phyloP scores from a whole-genome alignment of 202 grass and related monocot species.

The Panicum hallii region DNA sequence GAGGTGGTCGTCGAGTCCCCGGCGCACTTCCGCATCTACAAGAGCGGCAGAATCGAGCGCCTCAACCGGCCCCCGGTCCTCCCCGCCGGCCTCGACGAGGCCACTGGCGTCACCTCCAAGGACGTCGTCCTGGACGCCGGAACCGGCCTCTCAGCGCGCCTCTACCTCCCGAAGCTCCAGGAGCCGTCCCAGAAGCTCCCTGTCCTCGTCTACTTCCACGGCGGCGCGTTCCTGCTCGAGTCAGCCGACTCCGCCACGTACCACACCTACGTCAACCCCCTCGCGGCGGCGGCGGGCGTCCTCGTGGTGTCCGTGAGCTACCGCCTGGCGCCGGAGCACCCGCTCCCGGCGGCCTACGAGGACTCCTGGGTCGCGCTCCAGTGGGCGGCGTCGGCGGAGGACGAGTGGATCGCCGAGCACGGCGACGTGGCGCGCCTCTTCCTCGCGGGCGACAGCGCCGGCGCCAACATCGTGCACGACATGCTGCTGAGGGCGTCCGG shows the following conservation, averaged over 20 bases:
- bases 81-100: conserved; percentile 40
- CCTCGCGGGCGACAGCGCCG: conserved; percentile 69
- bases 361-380: conserved; percentile 49
- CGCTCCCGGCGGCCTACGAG: conserved; percentile 60
- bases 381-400: conserved; percentile 54
- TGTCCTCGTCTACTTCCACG: conserved; percentile 64
- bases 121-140: conserved; percentile 61
- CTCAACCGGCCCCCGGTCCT: conserved; percentile 42
- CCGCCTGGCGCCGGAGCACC: conserved; percentile 65
- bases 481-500: conserved; percentile 35
- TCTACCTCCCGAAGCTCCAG: conserved; percentile 58
- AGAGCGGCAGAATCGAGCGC: conserved; percentile 52
- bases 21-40: conserved; percentile 40
- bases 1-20: conserved; percentile 29
- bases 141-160: conserved; percentile 46
- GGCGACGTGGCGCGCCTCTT: conserved; percentile 51
- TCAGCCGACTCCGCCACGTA: conserved; percentile 51
- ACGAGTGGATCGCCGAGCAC: conserved; percentile 59
- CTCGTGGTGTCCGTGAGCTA: conserved; percentile 60
- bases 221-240: conserved; percentile 62
- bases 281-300: conserved; percentile 41
- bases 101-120: conserved; percentile 58
- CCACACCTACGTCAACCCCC: conserved; percentile 53
- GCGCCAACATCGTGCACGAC: conserved; percentile 64
- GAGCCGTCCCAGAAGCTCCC: conserved; percentile 54